Evolutionary conservation across 208 protist species (phyloP), one percentile per base, ranked within the genome.

Genomic region (Crithidia acanthocephali): DNA sequence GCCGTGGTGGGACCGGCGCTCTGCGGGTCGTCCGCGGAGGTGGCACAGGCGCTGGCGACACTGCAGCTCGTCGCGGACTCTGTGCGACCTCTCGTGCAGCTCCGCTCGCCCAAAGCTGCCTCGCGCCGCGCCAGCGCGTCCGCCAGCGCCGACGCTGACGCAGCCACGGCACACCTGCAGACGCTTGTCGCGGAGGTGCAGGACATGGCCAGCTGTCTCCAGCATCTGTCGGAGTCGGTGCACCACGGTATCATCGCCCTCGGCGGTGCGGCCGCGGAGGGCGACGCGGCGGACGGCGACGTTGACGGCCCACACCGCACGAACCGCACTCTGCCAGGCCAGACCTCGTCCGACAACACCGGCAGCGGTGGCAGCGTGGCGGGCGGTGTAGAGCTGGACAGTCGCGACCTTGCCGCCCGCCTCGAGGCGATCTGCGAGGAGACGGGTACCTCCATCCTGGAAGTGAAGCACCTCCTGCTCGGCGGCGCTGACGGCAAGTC

Each of bases 391-490:
- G 44, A 56, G 27, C 30, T 65, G 42, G 57, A 72, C 30, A 50
- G 42, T 25, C 57, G 27, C 35, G 8, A 9, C 11, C 64, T 79
- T 20, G 59, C 48, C 22, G 28, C 53, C 10, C 68, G 68, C 13
- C 76, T 92, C 8, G 60, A 47, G 33, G 66, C 71, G 13, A 59
- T 83, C 30, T 85, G 80, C 62, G 25, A 53, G 0, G 78, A 78
- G 22, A 86, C 81, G 1, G 68, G 78, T 28, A 75, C 68, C 32
- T 84, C 80, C 6, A 76, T 86, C 11, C 45, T 85, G n/a, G 76
- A 87, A 28, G 58, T 76, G 35, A 75, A 74, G 53, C 30, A 62
- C 37, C 70, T 77, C 13, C 45, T 88, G 22, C 58, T 74, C 32
- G 52, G 79, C 18, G 42, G 18, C 22, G 50, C n/a, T n/a, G n/a